Base-by-base conservation (phyloP, 495 filamentous ascomycete species). In the Hypoxylon subgilvum region DNA sequence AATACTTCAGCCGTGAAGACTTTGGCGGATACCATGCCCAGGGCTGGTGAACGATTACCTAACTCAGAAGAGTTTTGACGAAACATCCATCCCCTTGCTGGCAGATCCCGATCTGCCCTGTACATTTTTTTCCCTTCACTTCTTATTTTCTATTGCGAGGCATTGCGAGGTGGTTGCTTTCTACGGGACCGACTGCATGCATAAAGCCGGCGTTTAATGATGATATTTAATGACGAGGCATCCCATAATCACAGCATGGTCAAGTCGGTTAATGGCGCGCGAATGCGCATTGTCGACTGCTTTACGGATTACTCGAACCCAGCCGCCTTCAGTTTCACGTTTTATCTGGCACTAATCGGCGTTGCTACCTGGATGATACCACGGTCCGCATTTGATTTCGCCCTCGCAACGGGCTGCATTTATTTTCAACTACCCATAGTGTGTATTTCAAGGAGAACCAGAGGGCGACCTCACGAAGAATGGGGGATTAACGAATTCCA, bases 21-120 rank as follows among this genome's bases (percentile, higher is more conserved):
- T 71, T 77, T 35, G 75, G 72, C 30, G 77, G 78, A 55, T 82
- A 80, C 68, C 76, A 82, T 43, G 72, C 78, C 28, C 72, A 81
- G 64, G 81, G 79, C 63, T 84, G 81, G 81, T 84, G 76, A 69
- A 43, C 55, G 44, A 30, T 39, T 35, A n/a, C 38, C 46, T 50
- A 40, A 51, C 40, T 8, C 49, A 52, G 14, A 52, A 64, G n/a
- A n/a, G 39, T 39, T 28, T 44, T 38, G 40, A 38, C 14, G 34
- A 17, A 4, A 50, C 63, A 57, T 66, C 41, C 63, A 57, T 66
- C 41, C 70, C 69, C 67, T 67, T 63, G 44, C 51, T 48, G 68
- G 63, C 47, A 63, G 69, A 72, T 44, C 59, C 39, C 49, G 35
- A 51, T 54, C 72, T 74, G 75, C 70, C 68, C 39, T 76, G 76